Evolutionary conservation across 495 filamentous ascomycete species (phyloP), one percentile per base, ranked within the genome.

Genomic region (Echria macrotheca): DNA sequence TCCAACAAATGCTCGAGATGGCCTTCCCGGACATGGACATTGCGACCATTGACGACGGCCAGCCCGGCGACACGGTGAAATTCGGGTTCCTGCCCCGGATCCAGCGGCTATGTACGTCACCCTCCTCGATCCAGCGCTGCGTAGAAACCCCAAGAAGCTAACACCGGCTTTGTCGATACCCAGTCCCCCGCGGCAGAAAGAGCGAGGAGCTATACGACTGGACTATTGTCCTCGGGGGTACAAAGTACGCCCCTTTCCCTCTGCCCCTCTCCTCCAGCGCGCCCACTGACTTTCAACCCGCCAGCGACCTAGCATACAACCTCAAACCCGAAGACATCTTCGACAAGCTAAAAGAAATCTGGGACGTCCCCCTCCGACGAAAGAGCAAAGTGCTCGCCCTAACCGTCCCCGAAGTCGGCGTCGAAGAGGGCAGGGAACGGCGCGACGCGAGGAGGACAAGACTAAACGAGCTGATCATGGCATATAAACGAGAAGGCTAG

Each of bases 341-440:
- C 60, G 33, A 66, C 18, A 44, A 53, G 6, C 65, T 81, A 32
- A 55, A 74, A 51, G 43, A 60, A 4, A 47, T 69, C 24, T 82
- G 75, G 75, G 63, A 70, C 11, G 54, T 75, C 9, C 65, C 73
- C 0, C 66, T 81, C 1, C 43, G 52, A 2, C 60, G 64, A 4
- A 71, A 71, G 1, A 61, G 71, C 33, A 79, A 78, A 28, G 69
- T 86, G 1, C 61, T 86, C 5, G 74, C 80, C 0, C 63, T 84
- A 37, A 86, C 81, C 0, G 69, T 86, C 5, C 80, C 78, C 2
- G 81, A 84, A 48, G 67, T 60, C 10, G 65, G 61, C 2, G n/a
- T 58, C 11, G 11, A 23, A 5, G 51, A 32, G 2, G 38, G 40
- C 32, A 59, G 41, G 11, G 50, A 48, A 37, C 43, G 57, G 5